A percentile compares a stretch with the other conserved stretches of the same genome.
phyloP scores from a whole-genome alignment of 2,329 filamentous ascomycete genomes.

The Colletotrichum sp. region DNA sequence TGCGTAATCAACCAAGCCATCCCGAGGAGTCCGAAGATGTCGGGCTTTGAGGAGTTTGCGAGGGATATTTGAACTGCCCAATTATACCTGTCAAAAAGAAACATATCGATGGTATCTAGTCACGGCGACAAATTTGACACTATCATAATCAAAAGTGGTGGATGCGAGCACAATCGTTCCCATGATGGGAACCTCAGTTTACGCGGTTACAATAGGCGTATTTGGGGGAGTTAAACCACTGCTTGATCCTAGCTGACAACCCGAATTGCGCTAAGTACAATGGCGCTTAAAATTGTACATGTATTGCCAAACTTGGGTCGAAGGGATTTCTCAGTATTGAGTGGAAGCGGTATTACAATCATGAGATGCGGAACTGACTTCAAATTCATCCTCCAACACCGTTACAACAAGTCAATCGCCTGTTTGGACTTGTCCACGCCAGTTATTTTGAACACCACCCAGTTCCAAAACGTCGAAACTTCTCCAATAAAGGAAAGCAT shows the following conservation, averaged over 20 bases:
- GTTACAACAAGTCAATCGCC: not conserved
- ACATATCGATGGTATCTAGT: too few species aligned
- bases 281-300: not conserved
- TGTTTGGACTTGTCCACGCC: not conserved
- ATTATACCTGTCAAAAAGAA: too few species aligned
- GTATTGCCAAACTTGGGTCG: not conserved
- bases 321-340: not conserved
- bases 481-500: not conserved
- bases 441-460: not conserved
- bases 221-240: not conserved
- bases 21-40: not conserved
- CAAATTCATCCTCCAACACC: not conserved
- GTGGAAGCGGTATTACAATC: not conserved
- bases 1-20: not conserved
- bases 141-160: not conserved
- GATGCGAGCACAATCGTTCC: not conserved
- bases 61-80: not conserved
- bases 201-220: too few species aligned
- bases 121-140: accelerated
- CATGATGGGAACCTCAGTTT: not conserved
- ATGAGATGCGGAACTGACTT: not conserved
- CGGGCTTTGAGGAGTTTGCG: accelerated
- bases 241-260: not conserved
- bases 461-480: not conserved
- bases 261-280: not conserved